Conservation (phyloP, 306 rosid genomes). For the Alnus glutinosa region DNA sequence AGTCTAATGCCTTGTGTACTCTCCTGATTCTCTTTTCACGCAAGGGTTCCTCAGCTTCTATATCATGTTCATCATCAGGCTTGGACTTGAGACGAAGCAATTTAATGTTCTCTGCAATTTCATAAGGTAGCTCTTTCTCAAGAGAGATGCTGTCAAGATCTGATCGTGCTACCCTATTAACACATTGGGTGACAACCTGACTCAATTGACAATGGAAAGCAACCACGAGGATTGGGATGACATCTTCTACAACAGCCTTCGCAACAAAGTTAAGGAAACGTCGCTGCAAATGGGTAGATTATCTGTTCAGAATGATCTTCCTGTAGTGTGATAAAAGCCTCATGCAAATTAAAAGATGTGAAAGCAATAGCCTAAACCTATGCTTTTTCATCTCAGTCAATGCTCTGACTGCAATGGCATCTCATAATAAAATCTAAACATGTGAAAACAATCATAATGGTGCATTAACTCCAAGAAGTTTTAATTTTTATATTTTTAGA, state of each 20-base stretch:
- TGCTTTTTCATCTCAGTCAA: neutral
- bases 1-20: slow-evolving; percentile 77
- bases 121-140: slow-evolving; percentile 74
- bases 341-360: neutral
- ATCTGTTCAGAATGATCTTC: slow-evolving; percentile 15
- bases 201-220: slow-evolving; percentile 63
- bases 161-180: slow-evolving; percentile 69
- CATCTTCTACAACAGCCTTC: slow-evolving; percentile 86
- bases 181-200: slow-evolving; percentile 62
- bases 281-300: slow-evolving; percentile 52
- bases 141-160: slow-evolving; percentile 58
- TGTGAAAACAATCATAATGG: neutral
- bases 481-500: neutral
- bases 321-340: neutral
- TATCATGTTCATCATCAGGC: slow-evolving; percentile 33
- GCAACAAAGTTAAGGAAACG: slow-evolving; percentile 74
- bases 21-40: slow-evolving; percentile 58
- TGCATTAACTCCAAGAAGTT: neutral
- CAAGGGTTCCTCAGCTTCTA: slow-evolving; percentile 39
- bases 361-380: neutral
- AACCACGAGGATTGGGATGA: slow-evolving; percentile 68
- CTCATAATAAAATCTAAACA: neutral
- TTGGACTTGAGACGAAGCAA: slow-evolving; percentile 36
- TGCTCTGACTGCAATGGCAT: neutral
- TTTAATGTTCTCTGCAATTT: slow-evolving; percentile 49